Percentiles rank a stretch among this genome's conserved stretches.
Evolutionary conservation across 2,329 filamentous ascomycete species (phyloP).

Genomic region (Chaetoscypha palmicola): DNA sequence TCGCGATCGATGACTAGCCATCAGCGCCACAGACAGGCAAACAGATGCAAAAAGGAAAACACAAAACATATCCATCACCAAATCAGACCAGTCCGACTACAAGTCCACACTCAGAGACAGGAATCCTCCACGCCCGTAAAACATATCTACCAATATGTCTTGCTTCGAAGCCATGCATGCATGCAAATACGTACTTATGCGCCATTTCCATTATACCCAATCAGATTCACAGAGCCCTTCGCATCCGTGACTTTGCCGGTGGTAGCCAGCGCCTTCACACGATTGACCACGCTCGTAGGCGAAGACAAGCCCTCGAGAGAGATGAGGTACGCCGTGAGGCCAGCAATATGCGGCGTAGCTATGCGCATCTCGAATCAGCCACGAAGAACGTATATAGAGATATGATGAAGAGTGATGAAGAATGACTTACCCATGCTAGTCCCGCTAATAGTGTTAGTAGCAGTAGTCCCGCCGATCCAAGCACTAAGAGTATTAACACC

Average conservation of each 20-base stretch:
- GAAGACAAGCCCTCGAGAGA: conserved; percentile 34
- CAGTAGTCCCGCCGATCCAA: conserved; percentile 36
- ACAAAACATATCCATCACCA: no score
- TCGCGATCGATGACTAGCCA: no score
- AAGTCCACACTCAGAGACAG: no score
- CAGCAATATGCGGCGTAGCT: conserved; percentile 61
- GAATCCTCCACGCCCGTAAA: no score
- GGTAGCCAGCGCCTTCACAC: conserved; percentile 33
- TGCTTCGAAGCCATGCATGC: not conserved
- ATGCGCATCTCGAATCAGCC: conserved; percentile 24
- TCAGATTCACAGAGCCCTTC: conserved; percentile 41
- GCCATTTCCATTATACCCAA: conserved; percentile 48
- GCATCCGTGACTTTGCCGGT: conserved; percentile 37
- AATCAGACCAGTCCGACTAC: no score
- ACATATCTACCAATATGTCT: no score
- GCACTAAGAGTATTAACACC: conserved; percentile 41
- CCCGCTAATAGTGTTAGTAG: conserved; percentile 45
- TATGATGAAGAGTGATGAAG: not conserved
- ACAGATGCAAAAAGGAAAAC: no score
- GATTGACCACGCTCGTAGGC: conserved; percentile 34
- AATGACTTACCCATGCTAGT: conserved; percentile 47
- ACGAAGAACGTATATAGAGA: not conserved
- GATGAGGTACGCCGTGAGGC: conserved; percentile 63
- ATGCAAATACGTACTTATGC: not conserved
- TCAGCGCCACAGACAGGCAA: no score